A percentile compares a stretch with the other conserved stretches of the same genome.
Evolutionary conservation across 2,329 filamentous ascomycete species (phyloP).

Genomic region (Pyricularia pennisetigena): DNA sequence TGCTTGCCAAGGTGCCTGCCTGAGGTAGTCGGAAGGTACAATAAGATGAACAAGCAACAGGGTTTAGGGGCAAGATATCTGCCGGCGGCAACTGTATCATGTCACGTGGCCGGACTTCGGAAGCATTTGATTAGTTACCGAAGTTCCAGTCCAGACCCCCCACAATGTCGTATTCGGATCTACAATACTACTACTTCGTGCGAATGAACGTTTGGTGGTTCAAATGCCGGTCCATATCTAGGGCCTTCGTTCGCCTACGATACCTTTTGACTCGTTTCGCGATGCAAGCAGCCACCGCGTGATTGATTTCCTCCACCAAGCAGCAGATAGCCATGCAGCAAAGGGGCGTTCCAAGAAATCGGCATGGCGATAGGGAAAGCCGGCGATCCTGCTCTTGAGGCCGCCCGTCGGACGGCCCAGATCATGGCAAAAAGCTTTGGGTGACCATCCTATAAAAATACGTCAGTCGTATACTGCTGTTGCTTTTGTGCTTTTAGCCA

Average conservation of each 20-base stretch:
- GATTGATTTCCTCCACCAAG: neutral
- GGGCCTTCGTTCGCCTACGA: neutral
- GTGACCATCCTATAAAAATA: too few species aligned
- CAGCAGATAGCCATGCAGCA: neutral
- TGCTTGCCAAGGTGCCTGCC: too few species aligned
- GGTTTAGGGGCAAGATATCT: neutral
- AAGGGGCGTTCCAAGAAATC: neutral
- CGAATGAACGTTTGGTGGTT: neutral
- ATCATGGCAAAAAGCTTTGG: neutral
- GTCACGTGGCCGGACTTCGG: neutral
- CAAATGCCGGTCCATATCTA: neutral
- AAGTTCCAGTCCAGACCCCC: neutral
- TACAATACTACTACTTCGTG: neutral
- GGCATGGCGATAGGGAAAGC: neutral
- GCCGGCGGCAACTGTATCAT: neutral
- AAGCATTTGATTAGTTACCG: neutral
- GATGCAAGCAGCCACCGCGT: neutral
- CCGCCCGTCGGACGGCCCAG: neutral
- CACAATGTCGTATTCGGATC: neutral
- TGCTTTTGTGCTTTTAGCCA: neutral
- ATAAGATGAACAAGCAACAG: neutral
- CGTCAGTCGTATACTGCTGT: neutral
- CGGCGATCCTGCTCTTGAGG: neutral
- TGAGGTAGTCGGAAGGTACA: neutral
- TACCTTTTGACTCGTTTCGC: neutral